Base-by-base conservation (phyloP, 331 rosid species). In the Pyracantha coccinea region DNA sequence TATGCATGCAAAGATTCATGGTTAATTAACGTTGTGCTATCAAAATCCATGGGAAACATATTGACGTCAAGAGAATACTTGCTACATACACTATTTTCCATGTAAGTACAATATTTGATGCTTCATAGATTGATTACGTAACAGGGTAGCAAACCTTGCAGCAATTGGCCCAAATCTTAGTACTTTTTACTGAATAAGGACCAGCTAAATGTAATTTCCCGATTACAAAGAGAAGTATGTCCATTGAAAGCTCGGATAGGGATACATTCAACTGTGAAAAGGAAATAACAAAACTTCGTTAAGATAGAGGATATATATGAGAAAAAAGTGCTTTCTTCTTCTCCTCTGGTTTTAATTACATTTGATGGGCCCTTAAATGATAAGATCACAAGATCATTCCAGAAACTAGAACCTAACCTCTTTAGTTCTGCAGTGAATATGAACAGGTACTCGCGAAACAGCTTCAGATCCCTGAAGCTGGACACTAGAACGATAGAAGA, bases 121-220 rank as follows among this genome's bases (percentile, higher is more conserved):
- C 17, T 66, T 47, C 77, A 62, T 76, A 62, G 16, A 52, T 15
- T 28, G 60, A 45, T 28, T 21, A 35, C 29, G 27, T 47, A 74
- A 38, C 68, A 73, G 32, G 73, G 29, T 64, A 83, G 71, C 85
- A 66, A 78, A 94, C 99, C 99, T 90, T 92, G 96, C 96, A 92
- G 83, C 90, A 85, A 79, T 94, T 90, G 73, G 86, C 89, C 79
- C 86, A 79, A 81, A 87, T 73, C 81, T 81, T 80, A 68, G 89
- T 83, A 84, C 87, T 86, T 79, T 68, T 91, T 82, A 94, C 83
- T 32, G 86, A 86, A 79, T 80, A 94, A 81, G 99, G 99, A 78
- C 99, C 97, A 61, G 97, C 89, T 75, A 94, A 74, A 75, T 88
- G 66, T 83, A 94, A 69, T 78, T 85, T 87, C 79, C 97, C 97